Percentiles rank a stretch among this genome's conserved stretches.
phyloP scores from a whole-genome alignment of 2,329 filamentous ascomycete species.

The Hymenoscyphus repandus region DNA sequence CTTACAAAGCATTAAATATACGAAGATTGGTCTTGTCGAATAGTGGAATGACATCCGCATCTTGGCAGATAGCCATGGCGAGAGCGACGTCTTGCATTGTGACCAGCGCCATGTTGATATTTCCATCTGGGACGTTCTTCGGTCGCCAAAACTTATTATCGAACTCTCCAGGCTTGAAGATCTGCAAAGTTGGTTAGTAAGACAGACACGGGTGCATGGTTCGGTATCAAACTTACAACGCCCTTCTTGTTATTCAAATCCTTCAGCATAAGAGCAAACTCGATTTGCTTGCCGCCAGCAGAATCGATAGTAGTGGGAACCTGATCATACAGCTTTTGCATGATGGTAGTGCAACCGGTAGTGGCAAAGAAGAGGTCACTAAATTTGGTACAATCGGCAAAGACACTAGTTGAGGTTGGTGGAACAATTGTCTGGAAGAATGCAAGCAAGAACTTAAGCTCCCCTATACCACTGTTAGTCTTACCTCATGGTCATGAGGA shows the following conservation, averaged over 20 bases:
- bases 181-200: no score
- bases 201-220: not conserved
- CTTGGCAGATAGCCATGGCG: not conserved
- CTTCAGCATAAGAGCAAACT: not conserved
- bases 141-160: no score
- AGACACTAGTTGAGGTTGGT: not conserved
- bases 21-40: constrained; percentile 3
- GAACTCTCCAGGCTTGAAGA: no score
- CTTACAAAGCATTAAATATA: not conserved
- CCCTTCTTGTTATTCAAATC: not conserved
- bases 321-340: constrained; percentile 1
- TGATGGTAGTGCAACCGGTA: not conserved
- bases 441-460: not conserved
- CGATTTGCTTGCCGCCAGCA: not conserved
- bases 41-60: not conserved
- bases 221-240: not conserved
- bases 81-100: not conserved
- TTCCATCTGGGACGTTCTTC: not conserved
- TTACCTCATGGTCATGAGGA: no score
- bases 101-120: not conserved
- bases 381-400: not conserved
- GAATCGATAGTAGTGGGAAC: not conserved
- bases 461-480: not conserved
- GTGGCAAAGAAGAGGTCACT: not conserved
- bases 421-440: not conserved